phyloP scores from a whole-genome alignment of 2,329 filamentous ascomycete species.

The Pseudogymnoascus pannorum region DNA sequence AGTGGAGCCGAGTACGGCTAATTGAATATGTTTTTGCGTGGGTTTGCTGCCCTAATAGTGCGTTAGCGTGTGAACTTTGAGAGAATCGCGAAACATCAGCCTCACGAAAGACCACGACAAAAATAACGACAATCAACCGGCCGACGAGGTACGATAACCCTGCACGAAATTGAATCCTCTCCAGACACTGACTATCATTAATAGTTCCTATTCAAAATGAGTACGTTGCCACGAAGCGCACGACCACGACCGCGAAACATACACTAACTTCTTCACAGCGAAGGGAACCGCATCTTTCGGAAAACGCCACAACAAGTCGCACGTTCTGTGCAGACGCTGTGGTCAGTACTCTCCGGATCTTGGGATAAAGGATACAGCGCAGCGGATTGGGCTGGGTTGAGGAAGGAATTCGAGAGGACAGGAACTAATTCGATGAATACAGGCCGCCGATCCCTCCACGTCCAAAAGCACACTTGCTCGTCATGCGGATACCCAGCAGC shows the following conservation, averaged over 20 bases:
- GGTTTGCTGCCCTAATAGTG: slow-evolving; percentile 9
- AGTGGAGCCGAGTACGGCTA: background rate
- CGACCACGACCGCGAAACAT: slow-evolving; percentile 10
- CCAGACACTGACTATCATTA: slow-evolving; percentile 12
- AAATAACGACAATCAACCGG: slow-evolving; percentile 19
- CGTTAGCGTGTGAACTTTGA: slow-evolving; percentile 10
- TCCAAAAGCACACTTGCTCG: slow-evolving; percentile 98
- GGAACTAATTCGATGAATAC: slow-evolving; percentile 15
- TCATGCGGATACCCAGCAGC: slow-evolving; percentile 94
- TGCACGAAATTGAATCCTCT: background rate
- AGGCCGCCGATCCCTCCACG: slow-evolving; percentile 96
- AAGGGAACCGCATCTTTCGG: slow-evolving; percentile 30
- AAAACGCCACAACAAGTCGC: slow-evolving; percentile 31
- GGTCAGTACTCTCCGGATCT: slow-evolving; percentile 23
- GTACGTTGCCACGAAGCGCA: slow-evolving; percentile 19
- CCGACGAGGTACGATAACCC: slow-evolving; percentile 18
- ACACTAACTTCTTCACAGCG: slow-evolving; percentile 23
- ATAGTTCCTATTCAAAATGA: slow-evolving; percentile 28
- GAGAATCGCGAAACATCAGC: slow-evolving; percentile 10
- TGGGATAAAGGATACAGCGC: background rate
- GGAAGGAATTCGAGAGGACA: background rate
- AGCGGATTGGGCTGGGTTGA: slow-evolving; percentile 4
- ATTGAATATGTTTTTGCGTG: slow-evolving; percentile 8
- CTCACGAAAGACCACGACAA: slow-evolving; percentile 13
- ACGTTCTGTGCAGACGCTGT: slow-evolving; percentile 31